phyloP scores from a whole-genome alignment of 306 rosid genomes.

The Hylodesmum podocarpum region DNA sequence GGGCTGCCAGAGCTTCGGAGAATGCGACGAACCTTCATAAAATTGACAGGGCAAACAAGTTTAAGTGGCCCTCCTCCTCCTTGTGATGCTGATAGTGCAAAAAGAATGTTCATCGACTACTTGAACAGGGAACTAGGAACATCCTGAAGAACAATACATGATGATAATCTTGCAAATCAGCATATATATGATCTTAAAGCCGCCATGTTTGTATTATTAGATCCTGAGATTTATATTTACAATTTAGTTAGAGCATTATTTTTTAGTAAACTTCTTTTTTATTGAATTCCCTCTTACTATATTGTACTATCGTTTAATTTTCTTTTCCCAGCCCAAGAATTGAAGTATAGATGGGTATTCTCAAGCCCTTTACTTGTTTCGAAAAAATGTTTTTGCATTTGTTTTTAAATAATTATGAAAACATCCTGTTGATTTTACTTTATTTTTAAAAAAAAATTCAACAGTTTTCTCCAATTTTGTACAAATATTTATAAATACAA shows the following conservation, averaged over 20 bases:
- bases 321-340: neutral
- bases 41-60: constrained; percentile 91
- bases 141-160: constrained; percentile 40
- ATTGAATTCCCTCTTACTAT: neutral
- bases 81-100: constrained; percentile 81
- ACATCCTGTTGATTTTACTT: neutral
- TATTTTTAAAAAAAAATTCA: neutral
- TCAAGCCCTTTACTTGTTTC: neutral
- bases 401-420: neutral
- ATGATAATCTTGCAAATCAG: neutral
- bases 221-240: neutral
- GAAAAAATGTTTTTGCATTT: neutral
- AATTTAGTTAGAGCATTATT: neutral
- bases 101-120: constrained; percentile 95
- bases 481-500: neutral
- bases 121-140: constrained; percentile 88
- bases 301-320: neutral
- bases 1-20: constrained; percentile 91
- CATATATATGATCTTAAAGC: neutral
- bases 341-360: constrained; percentile 2
- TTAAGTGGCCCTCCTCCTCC: constrained; percentile 91
- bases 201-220: constrained; percentile 7
- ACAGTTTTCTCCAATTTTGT: neutral
- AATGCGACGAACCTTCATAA: constrained; percentile 76
- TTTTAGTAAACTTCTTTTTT: neutral